Conservation (phyloP, 768 basidiomycete genomes). For the Pseudohyphozyma bogoriensis region DNA sequence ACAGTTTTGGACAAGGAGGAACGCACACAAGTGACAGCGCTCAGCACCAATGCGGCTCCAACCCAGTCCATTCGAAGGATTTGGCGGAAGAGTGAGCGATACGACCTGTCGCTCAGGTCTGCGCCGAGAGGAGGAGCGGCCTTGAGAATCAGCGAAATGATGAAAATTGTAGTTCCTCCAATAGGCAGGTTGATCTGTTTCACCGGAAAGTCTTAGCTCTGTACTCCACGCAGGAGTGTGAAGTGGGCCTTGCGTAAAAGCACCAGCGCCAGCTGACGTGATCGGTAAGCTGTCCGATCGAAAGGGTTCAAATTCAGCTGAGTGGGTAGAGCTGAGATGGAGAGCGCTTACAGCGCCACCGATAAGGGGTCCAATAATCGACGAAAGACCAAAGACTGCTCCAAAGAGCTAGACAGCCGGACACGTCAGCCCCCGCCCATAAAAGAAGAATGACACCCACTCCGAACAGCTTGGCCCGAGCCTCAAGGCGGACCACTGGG, state of each 20-base stretch:
- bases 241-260: background rate
- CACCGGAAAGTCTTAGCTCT: too few species aligned
- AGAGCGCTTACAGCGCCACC: conserved; percentile 35
- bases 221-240: background rate
- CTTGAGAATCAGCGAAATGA: conserved; percentile 29
- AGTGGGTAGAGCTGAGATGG: background rate
- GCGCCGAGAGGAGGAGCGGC: conserved; percentile 32
- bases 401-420: conserved; percentile 8
- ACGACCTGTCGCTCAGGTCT: conserved; percentile 17
- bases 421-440: background rate
- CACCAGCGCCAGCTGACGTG: conserved; percentile 40
- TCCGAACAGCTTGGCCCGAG: conserved; percentile 40
- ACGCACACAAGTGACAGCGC: conserved; percentile 39
- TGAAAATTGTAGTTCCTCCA: conserved; percentile 37
- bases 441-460: background rate
- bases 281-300: conserved; percentile 31
- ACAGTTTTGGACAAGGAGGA: too few species aligned
- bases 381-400: conserved; percentile 37
- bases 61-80: conserved; percentile 39
- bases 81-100: conserved; percentile 2
- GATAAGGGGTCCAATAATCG: conserved; percentile 12
- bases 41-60: conserved; percentile 41
- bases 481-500: conserved; percentile 30
- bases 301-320: background rate
- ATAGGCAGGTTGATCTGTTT: conserved; percentile 37